Evolutionary conservation across 805 yeast genomes (phyloP).

Genomic region (Saccharomycopsis oosterbeekiorum): DNA sequence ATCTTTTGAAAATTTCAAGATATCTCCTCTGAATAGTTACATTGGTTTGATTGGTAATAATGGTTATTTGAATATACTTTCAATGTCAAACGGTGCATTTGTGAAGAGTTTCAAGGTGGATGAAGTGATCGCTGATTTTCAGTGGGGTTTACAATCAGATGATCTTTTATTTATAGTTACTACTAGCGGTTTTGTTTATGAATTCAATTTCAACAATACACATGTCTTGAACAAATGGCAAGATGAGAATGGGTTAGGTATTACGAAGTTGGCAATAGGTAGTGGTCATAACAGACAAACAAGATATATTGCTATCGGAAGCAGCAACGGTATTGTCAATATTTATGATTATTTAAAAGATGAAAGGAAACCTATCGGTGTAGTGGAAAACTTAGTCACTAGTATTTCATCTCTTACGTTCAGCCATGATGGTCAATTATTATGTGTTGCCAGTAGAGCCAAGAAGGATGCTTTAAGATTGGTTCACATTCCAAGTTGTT

Average conservation of each 20-base stretch:
- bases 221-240: slow-evolving; percentile 61
- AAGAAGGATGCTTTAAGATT: slow-evolving; percentile 78
- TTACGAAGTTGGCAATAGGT: slow-evolving; percentile 67
- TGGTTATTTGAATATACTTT: slow-evolving; percentile 84
- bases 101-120: slow-evolving; percentile 79
- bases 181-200: slow-evolving; percentile 82
- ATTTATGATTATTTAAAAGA: slow-evolving; percentile 51
- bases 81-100: slow-evolving; percentile 78
- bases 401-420: slow-evolving; percentile 66
- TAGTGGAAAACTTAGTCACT: slow-evolving; percentile 73
- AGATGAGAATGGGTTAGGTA: slow-evolving; percentile 78
- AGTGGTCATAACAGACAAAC: slow-evolving; percentile 38
- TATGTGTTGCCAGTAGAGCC: slow-evolving; percentile 79
- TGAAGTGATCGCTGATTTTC: slow-evolving; percentile 77
- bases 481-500: slow-evolving; percentile 79
- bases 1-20: slow-evolving; percentile 77
- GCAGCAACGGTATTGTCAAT: slow-evolving; percentile 80
- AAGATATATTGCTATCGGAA: slow-evolving; percentile 84
- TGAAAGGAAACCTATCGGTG: slow-evolving; percentile 41
- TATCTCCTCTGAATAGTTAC: slow-evolving; percentile 62
- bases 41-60: slow-evolving; percentile 73
- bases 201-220: slow-evolving; percentile 48
- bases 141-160: slow-evolving; percentile 40
- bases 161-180: slow-evolving; percentile 50
- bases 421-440: slow-evolving; percentile 79